phyloP scores from a whole-genome alignment of 495 filamentous ascomycete genomes.

The Xylaria acuta region DNA sequence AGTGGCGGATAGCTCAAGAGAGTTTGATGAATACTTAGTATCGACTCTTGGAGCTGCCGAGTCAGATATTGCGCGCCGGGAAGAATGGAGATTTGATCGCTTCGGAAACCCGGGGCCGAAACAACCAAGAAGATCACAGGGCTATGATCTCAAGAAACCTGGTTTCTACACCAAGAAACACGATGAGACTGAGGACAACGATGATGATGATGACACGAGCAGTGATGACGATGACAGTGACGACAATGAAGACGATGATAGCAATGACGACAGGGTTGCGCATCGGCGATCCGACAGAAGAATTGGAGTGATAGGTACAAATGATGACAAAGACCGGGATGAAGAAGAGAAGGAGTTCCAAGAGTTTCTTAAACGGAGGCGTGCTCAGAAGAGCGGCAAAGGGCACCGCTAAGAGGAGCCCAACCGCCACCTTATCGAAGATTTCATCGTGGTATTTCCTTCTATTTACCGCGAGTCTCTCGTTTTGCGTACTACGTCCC shows the following conservation, averaged over 20 bases:
- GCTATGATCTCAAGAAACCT: conserved; percentile 6
- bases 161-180: background rate
- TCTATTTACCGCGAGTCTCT: background rate
- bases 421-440: too few species aligned
- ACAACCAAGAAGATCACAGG: background rate
- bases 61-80: conserved; percentile 29
- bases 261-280: background rate
- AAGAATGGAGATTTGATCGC: conserved; percentile 25
- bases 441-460: background rate
- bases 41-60: conserved; percentile 28
- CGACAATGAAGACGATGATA: background rate
- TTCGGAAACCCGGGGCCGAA: conserved; percentile 5
- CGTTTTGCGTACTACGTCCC: background rate
- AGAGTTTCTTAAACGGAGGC: conserved; percentile 8
- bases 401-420: background rate
- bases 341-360: background rate
- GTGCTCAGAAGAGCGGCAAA: background rate
- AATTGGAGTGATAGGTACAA: background rate
- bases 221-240: background rate
- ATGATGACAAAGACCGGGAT: background rate
- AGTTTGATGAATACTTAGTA: conserved; percentile 38
- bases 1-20: conserved; percentile 33
- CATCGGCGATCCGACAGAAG: background rate
- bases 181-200: background rate
- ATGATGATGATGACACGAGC: conserved; percentile 10